Evolutionary conservation across 176 grass and related monocot genomes (phyloP).

Genomic region (Typha latifolia): DNA sequence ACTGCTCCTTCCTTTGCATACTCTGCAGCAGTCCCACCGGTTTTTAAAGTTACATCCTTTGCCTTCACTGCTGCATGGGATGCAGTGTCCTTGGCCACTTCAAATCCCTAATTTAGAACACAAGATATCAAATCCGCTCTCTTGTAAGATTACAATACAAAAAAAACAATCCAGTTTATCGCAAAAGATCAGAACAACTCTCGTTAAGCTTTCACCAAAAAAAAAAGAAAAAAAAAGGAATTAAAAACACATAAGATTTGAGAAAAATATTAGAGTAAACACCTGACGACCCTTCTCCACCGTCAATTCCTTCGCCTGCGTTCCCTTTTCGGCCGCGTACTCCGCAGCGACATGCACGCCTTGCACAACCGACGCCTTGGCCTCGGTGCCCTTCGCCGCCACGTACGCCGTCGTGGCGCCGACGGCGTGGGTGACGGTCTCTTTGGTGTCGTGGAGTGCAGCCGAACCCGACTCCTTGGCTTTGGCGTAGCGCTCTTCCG

Average conservation of each 20-base stretch:
- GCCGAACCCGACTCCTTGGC: conserved; percentile 22
- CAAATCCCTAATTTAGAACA: no score
- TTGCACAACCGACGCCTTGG: conserved; percentile 13
- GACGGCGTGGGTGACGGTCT: conserved; percentile 17
- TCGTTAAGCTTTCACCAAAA: no score
- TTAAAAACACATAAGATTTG: no score
- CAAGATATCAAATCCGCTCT: no score
- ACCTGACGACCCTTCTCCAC: not conserved
- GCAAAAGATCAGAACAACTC: no score
- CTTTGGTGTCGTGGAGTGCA: conserved; percentile 1
- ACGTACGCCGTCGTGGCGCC: conserved; percentile 18
- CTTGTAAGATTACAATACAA: no score
- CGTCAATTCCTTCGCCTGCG: conserved; percentile 16
- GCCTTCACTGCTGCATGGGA: no score
- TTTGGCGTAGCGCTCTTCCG: conserved; percentile 59
- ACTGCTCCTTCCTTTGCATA: conserved; percentile 13
- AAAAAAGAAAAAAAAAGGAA: no score
- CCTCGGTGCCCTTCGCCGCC: conserved; percentile 24
- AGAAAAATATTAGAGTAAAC: no score
- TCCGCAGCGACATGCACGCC: conserved; percentile 14
- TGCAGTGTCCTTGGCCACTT: no score
- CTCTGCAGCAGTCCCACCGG: not conserved
- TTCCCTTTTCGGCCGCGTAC: conserved; percentile 14
- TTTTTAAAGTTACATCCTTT: no score
- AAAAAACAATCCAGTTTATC: no score